These are phyloP conservation scores for Xerocomellus dryophilus DNA, from an alignment of 768 basidiomycete genomes.

Conservation along the genomic window DNA sequence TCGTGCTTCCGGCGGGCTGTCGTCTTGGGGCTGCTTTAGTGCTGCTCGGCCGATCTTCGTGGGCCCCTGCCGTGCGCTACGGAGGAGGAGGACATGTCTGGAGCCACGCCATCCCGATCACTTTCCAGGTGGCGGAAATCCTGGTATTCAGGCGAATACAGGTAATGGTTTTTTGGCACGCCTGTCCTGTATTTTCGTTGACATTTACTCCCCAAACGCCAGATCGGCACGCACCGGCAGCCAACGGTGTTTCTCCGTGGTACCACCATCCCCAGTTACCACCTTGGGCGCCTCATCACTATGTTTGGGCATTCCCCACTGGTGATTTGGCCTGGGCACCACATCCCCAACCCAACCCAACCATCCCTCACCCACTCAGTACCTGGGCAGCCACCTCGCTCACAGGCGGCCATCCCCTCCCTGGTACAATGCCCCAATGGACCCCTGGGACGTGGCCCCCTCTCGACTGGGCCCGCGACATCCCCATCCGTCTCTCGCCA, in stretches of 20 bases:
- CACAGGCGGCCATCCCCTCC: slow-evolving; percentile 25
- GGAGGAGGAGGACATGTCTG: slow-evolving; percentile 5
- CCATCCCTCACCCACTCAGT: slow-evolving; percentile 1
- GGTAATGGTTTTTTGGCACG: slow-evolving; percentile 12
- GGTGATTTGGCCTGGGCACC: slow-evolving; percentile 29
- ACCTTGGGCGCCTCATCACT: slow-evolving; percentile 19
- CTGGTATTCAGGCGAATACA: slow-evolving; percentile 15
- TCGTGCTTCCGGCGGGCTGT: background rate
- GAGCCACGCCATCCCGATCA: slow-evolving; percentile 12
- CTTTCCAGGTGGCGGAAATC: slow-evolving; percentile 20
- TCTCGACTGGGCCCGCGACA: slow-evolving; percentile 17
- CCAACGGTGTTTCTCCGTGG: slow-evolving; percentile 1
- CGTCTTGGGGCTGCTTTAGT: slow-evolving; percentile 1
- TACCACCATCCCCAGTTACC: slow-evolving; percentile 4
- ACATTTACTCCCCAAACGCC: background rate
- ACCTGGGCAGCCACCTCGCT: slow-evolving; percentile 17
- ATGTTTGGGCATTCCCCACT: slow-evolving; percentile 23
- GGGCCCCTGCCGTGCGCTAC: slow-evolving; percentile 1
- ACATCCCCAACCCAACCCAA: slow-evolving; percentile 16
- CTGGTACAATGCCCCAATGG: slow-evolving; percentile 27
- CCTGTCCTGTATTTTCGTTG: background rate
- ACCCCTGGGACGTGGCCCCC: slow-evolving; percentile 29
- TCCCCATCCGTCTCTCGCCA: slow-evolving; percentile 27
- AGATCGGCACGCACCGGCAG: slow-evolving; percentile 4
- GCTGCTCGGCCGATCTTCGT: slow-evolving; percentile 14